A percentile compares a stretch with the other conserved stretches of the same genome.
Conservation (phyloP, 768 basidiomycete genomes). For the Psilocybe cubensis region DNA sequence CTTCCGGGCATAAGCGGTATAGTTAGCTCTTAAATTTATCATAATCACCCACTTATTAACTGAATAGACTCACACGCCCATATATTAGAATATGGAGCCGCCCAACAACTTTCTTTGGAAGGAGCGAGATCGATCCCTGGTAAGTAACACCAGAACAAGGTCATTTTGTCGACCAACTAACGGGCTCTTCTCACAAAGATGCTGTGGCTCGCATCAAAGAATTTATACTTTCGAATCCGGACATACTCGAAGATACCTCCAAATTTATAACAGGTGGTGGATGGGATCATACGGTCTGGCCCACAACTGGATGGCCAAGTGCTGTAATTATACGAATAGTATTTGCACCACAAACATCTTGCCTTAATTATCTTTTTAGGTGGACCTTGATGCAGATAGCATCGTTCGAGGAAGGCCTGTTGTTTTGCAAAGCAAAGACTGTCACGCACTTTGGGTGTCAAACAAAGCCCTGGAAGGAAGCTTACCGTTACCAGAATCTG, state of each 20-base stretch:
- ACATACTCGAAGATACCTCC: slow-evolving; percentile 56
- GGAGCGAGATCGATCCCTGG: slow-evolving; percentile 64
- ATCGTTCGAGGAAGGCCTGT: slow-evolving; percentile 71
- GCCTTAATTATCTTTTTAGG: slow-evolving; percentile 40
- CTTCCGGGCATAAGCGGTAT: slow-evolving; percentile 76
- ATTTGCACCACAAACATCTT: neutral
- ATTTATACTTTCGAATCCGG: slow-evolving; percentile 62
- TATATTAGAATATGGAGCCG: slow-evolving; percentile 78
- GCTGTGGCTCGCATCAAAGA: slow-evolving; percentile 63
- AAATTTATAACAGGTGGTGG: slow-evolving; percentile 80
- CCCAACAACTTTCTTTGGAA: slow-evolving; percentile 64
- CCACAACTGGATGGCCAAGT: slow-evolving; percentile 61
- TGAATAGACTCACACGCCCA: slow-evolving; percentile 77
- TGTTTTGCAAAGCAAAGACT: slow-evolving; percentile 83
- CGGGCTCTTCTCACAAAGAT: slow-evolving; percentile 38
- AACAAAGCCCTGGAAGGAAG: slow-evolving; percentile 58
- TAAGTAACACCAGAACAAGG: slow-evolving; percentile 19
- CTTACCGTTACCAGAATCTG: slow-evolving; percentile 61
- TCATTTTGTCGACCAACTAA: neutral
- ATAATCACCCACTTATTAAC: neutral
- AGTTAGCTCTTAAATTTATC: slow-evolving; percentile 15
- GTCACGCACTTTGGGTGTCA: slow-evolving; percentile 90
- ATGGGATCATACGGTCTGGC: slow-evolving; percentile 91
- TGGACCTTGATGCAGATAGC: slow-evolving; percentile 72
- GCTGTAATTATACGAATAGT: slow-evolving; percentile 49